phyloP scores from a whole-genome alignment of 2,329 filamentous ascomycete genomes.

The Venturia nashicola region DNA sequence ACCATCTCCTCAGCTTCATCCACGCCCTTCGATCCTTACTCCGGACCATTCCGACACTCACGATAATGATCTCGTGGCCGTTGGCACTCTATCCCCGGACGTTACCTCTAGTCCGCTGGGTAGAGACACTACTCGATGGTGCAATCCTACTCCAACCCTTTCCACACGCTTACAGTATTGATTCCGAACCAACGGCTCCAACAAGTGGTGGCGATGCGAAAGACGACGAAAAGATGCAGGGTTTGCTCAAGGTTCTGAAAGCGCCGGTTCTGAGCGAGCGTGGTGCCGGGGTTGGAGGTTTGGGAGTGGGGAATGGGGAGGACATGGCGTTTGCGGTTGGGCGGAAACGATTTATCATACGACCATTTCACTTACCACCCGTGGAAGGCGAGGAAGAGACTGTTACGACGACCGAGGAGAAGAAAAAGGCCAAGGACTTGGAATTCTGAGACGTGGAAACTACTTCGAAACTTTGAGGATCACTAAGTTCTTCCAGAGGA shows the following conservation, averaged over 20 bases:
- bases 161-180: conserved; percentile 43
- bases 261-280: conserved; percentile 80
- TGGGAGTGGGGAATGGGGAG: conserved; percentile 28
- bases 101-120: conserved; percentile 69
- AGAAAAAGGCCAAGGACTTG: conserved; percentile 50
- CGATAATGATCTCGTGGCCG: conserved; percentile 65
- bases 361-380: conserved; percentile 80
- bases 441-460: conserved; percentile 48
- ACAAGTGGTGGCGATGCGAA: conserved; percentile 27
- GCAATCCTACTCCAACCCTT: conserved; percentile 73
- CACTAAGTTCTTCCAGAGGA: too few relatives aligned
- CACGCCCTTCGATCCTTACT: conserved; percentile 67
- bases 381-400: conserved; percentile 60
- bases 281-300: conserved; percentile 49
- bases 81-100: conserved; percentile 66
- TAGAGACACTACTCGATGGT: conserved; percentile 73
- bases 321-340: conserved; percentile 88
- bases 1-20: conserved; percentile 66
- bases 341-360: conserved; percentile 70
- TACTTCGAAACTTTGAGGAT: too few relatives aligned
- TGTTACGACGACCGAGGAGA: conserved; percentile 23
- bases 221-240: conserved; percentile 68
- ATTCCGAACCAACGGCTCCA: conserved; percentile 19
- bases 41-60: conserved; percentile 51
- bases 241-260: conserved; percentile 71